Conservation (phyloP, 345 rosid species). For the Linum lewisii region DNA sequence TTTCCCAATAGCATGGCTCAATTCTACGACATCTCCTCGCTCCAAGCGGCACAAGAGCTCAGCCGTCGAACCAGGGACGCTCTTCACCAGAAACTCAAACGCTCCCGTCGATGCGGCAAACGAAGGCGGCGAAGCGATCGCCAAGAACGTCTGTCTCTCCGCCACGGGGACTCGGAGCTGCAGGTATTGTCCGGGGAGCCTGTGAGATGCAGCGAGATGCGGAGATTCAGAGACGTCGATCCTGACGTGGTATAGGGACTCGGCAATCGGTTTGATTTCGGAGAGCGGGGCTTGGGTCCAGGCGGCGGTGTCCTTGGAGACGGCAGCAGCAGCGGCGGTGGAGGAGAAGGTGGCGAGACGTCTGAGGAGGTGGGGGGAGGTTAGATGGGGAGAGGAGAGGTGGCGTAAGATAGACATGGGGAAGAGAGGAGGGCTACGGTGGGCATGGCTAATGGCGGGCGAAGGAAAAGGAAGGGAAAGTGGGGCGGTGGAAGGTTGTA, state of each 20-base stretch:
- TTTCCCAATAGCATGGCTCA: constrained; percentile 64
- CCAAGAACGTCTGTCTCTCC: constrained; percentile 64
- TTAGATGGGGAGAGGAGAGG: constrained; percentile 22
- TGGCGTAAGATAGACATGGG: constrained; percentile 74
- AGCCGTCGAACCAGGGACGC: constrained; percentile 79
- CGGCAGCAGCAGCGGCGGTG: constrained; percentile 43
- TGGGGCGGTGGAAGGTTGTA: constrained; percentile 8
- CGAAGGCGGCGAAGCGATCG: constrained; percentile 82
- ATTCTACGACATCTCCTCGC: constrained; percentile 79
- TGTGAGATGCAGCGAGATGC: constrained; percentile 56
- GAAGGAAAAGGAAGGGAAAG: background rate
- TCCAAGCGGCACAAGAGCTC: constrained; percentile 70
- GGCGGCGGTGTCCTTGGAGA: constrained; percentile 62
- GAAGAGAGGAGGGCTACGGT: constrained; percentile 27
- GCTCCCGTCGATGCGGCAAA: constrained; percentile 44
- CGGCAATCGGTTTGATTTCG: constrained; percentile 51
- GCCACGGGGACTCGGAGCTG: constrained; percentile 69
- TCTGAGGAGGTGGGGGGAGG: constrained; percentile 14
- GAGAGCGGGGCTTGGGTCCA: constrained; percentile 74
- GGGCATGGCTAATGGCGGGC: constrained; percentile 34
- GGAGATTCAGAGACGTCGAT: constrained; percentile 70
- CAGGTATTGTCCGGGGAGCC: constrained; percentile 75
- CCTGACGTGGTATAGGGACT: constrained; percentile 72
- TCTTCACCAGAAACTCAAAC: constrained; percentile 82
- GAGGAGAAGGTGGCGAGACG: constrained; percentile 39